Percentiles rank a stretch among this genome's conserved stretches.
Evolutionary conservation across 164 flowering plant genomes (phyloP).

Genomic region (Sextonia rubra): DNA sequence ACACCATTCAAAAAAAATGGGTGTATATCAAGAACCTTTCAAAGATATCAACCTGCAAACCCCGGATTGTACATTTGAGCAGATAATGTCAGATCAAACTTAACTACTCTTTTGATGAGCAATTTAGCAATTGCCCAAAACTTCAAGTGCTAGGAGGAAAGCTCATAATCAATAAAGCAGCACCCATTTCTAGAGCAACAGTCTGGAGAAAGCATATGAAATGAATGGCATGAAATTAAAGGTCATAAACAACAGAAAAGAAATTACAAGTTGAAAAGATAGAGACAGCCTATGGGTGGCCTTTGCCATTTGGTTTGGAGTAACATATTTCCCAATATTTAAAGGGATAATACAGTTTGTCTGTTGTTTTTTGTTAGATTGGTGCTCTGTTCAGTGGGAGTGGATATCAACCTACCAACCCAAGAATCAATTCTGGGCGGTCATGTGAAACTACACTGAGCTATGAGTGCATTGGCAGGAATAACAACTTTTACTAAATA

Average conservation of each 20-base stretch:
- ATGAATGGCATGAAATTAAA: neutral
- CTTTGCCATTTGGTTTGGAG: neutral
- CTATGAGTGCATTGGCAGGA: too few species aligned
- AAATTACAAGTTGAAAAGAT: neutral
- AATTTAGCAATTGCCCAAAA: neutral
- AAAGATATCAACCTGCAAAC: neutral
- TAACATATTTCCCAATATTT: neutral
- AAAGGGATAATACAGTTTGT: too few species aligned
- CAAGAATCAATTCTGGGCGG: too few species aligned
- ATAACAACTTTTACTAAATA: too few species aligned
- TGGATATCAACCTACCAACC: too few species aligned
- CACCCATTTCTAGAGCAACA: neutral
- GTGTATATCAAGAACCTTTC: neutral
- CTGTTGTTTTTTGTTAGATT: too few species aligned
- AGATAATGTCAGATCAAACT: neutral
- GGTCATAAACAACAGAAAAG: neutral
- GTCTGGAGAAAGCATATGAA: neutral
- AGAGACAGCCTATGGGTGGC: neutral
- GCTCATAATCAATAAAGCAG: neutral
- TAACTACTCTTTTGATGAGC: neutral
- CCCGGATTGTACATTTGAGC: neutral
- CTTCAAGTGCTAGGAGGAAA: neutral
- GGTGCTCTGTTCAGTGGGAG: too few species aligned
- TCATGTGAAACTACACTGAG: too few species aligned
- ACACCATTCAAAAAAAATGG: too few species aligned